phyloP scores from a whole-genome alignment of 2,329 filamentous ascomycete species.

The Leptographium flavum region DNA sequence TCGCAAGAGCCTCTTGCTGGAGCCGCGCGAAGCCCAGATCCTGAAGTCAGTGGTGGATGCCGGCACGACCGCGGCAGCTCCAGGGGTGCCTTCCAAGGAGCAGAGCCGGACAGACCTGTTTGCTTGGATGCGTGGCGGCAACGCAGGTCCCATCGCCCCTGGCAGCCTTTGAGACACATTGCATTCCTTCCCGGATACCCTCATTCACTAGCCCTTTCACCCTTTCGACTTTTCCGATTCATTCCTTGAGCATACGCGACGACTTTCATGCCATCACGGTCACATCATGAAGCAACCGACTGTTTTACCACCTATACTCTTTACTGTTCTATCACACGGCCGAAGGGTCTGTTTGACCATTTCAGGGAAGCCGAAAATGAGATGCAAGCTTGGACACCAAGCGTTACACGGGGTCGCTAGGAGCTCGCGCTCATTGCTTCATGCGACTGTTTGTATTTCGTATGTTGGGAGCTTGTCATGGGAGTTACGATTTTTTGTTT shows the following conservation, averaged over 20 bases:
- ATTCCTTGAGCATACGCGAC: not conserved
- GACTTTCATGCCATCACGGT: not conserved
- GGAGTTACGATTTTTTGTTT: not conserved
- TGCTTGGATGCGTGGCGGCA: conserved; percentile 4
- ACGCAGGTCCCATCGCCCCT: not conserved
- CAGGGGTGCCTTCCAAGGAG: not conserved
- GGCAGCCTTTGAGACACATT: too few relatives aligned
- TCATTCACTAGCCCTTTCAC: not conserved
- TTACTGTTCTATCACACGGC: not conserved
- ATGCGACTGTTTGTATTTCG: not conserved
- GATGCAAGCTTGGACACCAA: not conserved
- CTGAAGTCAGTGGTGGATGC: conserved; percentile 16
- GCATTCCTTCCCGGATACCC: too few relatives aligned
- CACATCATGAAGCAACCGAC: not conserved
- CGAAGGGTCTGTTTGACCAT: too few relatives aligned
- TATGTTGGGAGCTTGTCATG: not conserved
- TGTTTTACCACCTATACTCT: not conserved
- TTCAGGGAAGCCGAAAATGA: not conserved
- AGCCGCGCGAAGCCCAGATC: conserved; percentile 49
- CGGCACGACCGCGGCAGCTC: conserved; percentile 4
- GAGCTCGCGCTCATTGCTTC: not conserved
- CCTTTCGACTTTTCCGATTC: not conserved
- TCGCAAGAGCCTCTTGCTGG: conserved; percentile 69
- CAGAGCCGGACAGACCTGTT: conserved; percentile 1
- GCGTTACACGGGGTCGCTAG: not conserved